These are phyloP conservation scores for Chamaecyparis obtusa DNA, from an alignment of 75 land plant genomes.

Conservation along the genomic window DNA sequence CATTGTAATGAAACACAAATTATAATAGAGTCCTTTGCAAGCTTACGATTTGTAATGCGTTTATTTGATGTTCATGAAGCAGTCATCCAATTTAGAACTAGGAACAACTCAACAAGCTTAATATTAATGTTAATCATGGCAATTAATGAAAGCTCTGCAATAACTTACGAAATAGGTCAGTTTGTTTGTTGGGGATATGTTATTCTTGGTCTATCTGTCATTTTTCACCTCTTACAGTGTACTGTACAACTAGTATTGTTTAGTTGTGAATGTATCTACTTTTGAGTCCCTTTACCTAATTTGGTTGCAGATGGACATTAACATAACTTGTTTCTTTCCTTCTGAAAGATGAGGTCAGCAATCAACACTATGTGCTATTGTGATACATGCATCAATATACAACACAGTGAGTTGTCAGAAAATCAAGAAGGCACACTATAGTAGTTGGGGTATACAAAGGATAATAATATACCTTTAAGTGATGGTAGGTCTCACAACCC, in stretches of 20 bases:
- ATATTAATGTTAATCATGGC: background rate
- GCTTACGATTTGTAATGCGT: background rate
- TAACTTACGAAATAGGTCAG: background rate
- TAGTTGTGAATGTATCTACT: background rate
- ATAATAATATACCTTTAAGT: conserved; percentile 63
- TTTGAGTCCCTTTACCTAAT: background rate
- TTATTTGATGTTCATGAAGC: background rate
- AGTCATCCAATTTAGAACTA: background rate
- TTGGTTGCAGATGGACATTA: background rate
- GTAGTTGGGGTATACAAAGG: background rate
- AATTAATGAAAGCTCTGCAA: background rate
- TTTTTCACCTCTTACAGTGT: background rate
- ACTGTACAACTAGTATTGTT: background rate
- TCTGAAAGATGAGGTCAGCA: background rate
- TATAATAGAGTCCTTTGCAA: background rate
- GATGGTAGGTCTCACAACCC: conserved; percentile 94
- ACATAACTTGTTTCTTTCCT: background rate
- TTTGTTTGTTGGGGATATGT: background rate
- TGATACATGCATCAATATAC: background rate
- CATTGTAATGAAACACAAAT: background rate
- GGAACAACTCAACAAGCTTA: background rate
- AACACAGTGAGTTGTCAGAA: background rate
- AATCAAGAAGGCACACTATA: background rate
- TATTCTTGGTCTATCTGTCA: background rate
- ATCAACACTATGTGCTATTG: background rate